phyloP scores from a whole-genome alignment of 306 rosid species.

The Leucaena leucocephala region DNA sequence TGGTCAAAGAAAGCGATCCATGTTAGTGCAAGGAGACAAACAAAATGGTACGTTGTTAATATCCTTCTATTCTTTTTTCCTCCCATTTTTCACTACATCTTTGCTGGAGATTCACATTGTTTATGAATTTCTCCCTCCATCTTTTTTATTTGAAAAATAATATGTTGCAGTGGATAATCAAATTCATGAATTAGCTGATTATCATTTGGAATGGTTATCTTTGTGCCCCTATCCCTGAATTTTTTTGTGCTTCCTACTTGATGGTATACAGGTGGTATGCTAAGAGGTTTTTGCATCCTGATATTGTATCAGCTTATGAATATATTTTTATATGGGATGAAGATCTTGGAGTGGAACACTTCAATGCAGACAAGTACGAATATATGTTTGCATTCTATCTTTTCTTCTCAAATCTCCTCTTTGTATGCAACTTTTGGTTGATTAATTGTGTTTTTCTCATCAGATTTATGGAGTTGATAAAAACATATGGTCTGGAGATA shows the following conservation, averaged over 20 bases:
- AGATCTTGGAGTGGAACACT: constrained; percentile 96
- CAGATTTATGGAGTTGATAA: constrained; percentile 82
- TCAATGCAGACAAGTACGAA: constrained; percentile 72
- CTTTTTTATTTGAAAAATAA: neutral
- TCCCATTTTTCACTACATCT: neutral
- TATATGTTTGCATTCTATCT: constrained; percentile 20
- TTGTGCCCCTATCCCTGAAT: neutral
- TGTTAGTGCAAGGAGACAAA: constrained; percentile 79
- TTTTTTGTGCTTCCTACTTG: constrained; percentile 31
- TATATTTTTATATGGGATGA: constrained; percentile 99
- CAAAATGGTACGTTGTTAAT: constrained; percentile 38
- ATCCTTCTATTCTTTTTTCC: neutral
- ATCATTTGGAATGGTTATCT: constrained; percentile 23
- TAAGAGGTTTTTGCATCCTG: constrained; percentile 97
- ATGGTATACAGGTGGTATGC: constrained; percentile 91
- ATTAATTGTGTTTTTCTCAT: constrained; percentile 31
- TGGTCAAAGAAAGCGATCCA: constrained; percentile 96
- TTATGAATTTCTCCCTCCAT: neutral
- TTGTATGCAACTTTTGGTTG: constrained; percentile 35
- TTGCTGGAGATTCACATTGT: neutral
- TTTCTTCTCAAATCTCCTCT: constrained; percentile 26
- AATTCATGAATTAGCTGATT: constrained; percentile 9
- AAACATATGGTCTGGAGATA: constrained; percentile 85
- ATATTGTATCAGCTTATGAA: constrained; percentile 85
- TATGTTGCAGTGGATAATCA: constrained; percentile 8